These are phyloP conservation scores for Phtheirospermum japonicum DNA, from an alignment of 257 asterid genomes.

Conservation along the genomic window DNA sequence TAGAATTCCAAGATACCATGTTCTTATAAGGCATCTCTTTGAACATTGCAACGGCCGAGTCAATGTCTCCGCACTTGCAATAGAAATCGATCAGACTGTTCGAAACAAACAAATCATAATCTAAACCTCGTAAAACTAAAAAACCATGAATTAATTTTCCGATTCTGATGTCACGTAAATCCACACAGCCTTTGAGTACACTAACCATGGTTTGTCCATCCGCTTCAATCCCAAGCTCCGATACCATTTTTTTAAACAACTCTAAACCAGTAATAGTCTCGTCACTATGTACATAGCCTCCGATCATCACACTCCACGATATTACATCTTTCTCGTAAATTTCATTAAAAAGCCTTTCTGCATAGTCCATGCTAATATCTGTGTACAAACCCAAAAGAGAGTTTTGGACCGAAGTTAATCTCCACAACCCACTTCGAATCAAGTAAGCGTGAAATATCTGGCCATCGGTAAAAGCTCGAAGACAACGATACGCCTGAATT, in stretches of 20 bases:
- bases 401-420: conserved; percentile 59
- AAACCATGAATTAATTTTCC: conserved; percentile 64
- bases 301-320: conserved; percentile 77
- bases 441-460: conserved; percentile 53
- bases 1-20: conserved; percentile 75
- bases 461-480: conserved; percentile 41
- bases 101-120: conserved; percentile 60
- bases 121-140: conserved; percentile 51
- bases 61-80: conserved; percentile 67
- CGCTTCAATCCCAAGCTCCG: conserved; percentile 37
- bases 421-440: conserved; percentile 52
- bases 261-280: conserved; percentile 42
- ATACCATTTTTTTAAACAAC: conserved; percentile 54
- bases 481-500: conserved; percentile 53
- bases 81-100: conserved; percentile 78
- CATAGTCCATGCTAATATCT: conserved; percentile 49
- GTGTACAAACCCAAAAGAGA: conserved; percentile 62
- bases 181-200: conserved; percentile 65
- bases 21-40: conserved; percentile 55
- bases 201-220: conserved; percentile 74
- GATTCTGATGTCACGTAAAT: conserved; percentile 40
- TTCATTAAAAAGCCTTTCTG: conserved; percentile 65
- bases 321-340: conserved; percentile 67
- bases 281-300: conserved; percentile 45
- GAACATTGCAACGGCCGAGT: conserved; percentile 57